Base-by-base conservation (phyloP, 257 asterid species). In the Rubia yunnanensis region DNA sequence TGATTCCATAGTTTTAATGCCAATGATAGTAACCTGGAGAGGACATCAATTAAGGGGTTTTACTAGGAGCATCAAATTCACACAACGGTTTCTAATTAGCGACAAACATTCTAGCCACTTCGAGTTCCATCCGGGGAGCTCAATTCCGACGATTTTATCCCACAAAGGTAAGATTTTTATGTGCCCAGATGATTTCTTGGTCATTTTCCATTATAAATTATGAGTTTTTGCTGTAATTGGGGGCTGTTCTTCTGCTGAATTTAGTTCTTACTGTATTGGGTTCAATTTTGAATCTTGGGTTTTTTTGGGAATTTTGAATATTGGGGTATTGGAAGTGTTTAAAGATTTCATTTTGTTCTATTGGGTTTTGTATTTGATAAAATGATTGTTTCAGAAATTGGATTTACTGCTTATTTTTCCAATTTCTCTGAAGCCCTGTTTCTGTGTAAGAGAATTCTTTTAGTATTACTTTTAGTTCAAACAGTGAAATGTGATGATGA, bases 101-200 rank as follows among this genome's bases (percentile, higher is more conserved):
- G n/a, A n/a, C n/a, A n/a, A n/a, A n/a, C n/a, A n/a, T n/a, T n/a
- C n/a, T 11, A 10, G 15, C 20, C 5, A 44, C 52, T 44, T 44
- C 17, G 52, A 15, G 52, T 44, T 44, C 52, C n/a, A 44, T 30
- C 26, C 57, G 13, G 56, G 71, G 1, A 17, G 41, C 56, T 54
- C 10, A 22, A 54, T 36, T n/a, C 7, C 28, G 60, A 36, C 64
- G 20, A n/a, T 22, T 44, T 15, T 44, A 4, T 44, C 22, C 22
- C 0, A 5, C 63, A 70, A 50, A 35, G 68, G 63, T 70, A 18
- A 52, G 24, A 26, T 26, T 70, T 44, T 70, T 50, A 44, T 44
- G 0, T 44, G 52, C 52, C 28, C 27, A 8, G 17, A 11, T 22
- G 2, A 0, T 39, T 67, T 41, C 31, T 67, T 26, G 24, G 15